phyloP scores from a whole-genome alignment of 306 rosid species.

The Cicer yamashitae region DNA sequence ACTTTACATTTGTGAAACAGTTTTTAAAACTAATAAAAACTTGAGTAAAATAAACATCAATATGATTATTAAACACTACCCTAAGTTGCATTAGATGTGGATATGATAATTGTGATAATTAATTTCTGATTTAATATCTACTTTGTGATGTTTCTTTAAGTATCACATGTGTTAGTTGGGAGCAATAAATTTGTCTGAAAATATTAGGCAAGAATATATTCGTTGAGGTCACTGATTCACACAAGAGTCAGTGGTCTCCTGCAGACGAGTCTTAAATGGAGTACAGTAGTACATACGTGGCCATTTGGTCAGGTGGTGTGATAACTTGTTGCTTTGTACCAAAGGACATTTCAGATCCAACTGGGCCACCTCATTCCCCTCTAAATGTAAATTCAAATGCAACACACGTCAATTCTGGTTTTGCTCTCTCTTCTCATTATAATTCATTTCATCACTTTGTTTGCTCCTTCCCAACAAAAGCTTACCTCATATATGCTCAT shows the following conservation, averaged over 20 bases:
- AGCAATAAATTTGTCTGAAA: slow-evolving; percentile 52
- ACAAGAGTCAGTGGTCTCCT: slow-evolving; percentile 49
- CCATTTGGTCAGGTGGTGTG: slow-evolving; percentile 10
- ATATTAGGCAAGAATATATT: slow-evolving; percentile 53
- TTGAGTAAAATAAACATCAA: no score
- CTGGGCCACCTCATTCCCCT: slow-evolving; percentile 46
- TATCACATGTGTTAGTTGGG: slow-evolving; percentile 51
- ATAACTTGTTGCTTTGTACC: slow-evolving; percentile 30
- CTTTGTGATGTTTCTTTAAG: background rate
- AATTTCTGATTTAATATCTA: background rate
- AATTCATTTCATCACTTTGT: background rate
- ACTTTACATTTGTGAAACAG: no score
- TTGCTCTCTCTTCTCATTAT: background rate
- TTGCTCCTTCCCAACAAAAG: slow-evolving; percentile 50
- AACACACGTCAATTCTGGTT: slow-evolving; percentile 15
- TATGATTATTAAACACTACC: no score
- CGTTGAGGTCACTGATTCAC: slow-evolving; percentile 54
- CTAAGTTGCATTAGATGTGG: no score
- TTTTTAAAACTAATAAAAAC: no score
- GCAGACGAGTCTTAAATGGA: slow-evolving; percentile 38
- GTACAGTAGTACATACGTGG: slow-evolving; percentile 40
- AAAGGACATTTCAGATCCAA: slow-evolving; percentile 45
- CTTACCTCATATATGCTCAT: slow-evolving; percentile 39
- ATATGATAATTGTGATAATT: no score
- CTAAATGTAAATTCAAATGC: slow-evolving; percentile 12